Percentiles rank a stretch among this genome's conserved stretches.
phyloP scores from a whole-genome alignment of 148 eudicot species.

The Diospyros lotus region DNA sequence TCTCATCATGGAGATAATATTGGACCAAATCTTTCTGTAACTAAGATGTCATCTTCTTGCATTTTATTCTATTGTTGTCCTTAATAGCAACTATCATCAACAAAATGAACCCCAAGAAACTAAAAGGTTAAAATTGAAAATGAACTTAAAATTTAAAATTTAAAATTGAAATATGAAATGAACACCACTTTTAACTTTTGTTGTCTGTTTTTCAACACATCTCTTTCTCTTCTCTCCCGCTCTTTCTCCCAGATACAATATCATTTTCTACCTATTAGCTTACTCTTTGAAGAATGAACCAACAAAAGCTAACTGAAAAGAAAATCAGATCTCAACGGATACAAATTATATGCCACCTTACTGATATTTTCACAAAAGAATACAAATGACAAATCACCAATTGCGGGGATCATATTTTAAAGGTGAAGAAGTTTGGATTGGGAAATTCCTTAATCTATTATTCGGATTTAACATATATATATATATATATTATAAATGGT shows the following conservation, averaged over 20 bases:
- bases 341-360: not conserved
- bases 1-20: not conserved
- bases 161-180: too few relatives aligned
- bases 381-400: not conserved
- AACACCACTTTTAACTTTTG: too few relatives aligned
- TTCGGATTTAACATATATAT: too few relatives aligned
- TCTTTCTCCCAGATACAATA: not conserved
- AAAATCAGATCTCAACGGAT: not conserved
- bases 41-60: constrained; percentile 6
- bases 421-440: not conserved
- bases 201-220: too few relatives aligned
- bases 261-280: not conserved
- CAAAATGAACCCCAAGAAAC: not conserved
- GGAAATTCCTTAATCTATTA: too few relatives aligned
- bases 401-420: not conserved
- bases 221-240: not conserved
- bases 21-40: constrained; percentile 7
- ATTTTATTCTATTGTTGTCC: not conserved
- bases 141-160: too few relatives aligned
- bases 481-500: too few relatives aligned
- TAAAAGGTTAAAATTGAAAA: not conserved
- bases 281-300: not conserved
- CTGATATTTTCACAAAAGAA: not conserved
- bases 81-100: not conserved
- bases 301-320: not conserved